Evolutionary conservation across 2,329 filamentous ascomycete species (phyloP), one percentile per base, ranked within the genome.

Genomic region (Teratosphaeria gauchensis): DNA sequence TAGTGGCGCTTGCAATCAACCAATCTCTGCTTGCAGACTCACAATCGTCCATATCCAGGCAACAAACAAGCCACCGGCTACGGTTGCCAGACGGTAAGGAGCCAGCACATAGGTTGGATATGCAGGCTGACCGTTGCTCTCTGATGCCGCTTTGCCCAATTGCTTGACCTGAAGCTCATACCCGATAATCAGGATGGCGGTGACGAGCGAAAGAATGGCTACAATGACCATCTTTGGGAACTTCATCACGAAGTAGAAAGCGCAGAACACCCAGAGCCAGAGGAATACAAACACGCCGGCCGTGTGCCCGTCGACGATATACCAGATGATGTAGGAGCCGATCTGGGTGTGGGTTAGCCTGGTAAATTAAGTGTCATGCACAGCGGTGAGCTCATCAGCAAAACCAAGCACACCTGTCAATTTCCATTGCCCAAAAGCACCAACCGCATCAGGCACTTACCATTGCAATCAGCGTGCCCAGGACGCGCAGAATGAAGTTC

Each of bases 31-130:
- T 2, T 19, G 14, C 4, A 53, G 30, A 57, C 56, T 53, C 9
- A 61, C 53, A 28, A 62, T 58, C 1, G 60, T 62, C 60, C 60
- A 62, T 46, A 62, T 54, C 30, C 51, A 61, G 24, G 59, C 59
- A 1, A 90, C 82, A 0, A 82, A 76, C 46, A 87, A 81, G 56
- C 88, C 88, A 1, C 78, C 86, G 0, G 80, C 77, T 0, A 91
- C 86, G 1, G 80, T 82, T 0, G 85, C 87, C 0, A 92, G 76
- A 3, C 88, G 82, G 68, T 90, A 90, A 0, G 87, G 87, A 0
- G 83, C 88, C 1, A 92, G 78, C 24, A 82, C 68, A 65, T 89
- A 88, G 16, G 86, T 86, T 48, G 84, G 81, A 64, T 90, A 90
- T 65, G 78, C 86, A 1, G 80, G 78, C 65, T 91, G 88, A 0